Evolutionary conservation across 495 filamentous ascomycete genomes (phyloP).

Genomic region (Penicillium macrosclerotiorum): DNA sequence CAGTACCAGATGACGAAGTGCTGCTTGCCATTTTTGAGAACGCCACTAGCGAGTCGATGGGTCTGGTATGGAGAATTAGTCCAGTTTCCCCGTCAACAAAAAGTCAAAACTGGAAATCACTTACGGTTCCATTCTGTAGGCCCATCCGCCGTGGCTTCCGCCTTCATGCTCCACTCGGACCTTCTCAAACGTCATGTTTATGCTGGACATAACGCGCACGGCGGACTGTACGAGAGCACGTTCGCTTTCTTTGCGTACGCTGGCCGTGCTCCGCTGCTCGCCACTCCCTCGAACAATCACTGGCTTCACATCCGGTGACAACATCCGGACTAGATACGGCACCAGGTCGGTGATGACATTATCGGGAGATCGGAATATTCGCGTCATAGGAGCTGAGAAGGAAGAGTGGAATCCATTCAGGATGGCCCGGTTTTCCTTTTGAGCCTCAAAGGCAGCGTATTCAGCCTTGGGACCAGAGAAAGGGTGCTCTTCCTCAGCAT

Average conservation of each 20-base stretch:
- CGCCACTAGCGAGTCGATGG: constrained; percentile 63
- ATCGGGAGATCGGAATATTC: constrained; percentile 73
- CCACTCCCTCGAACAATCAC: constrained; percentile 79
- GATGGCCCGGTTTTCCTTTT: constrained; percentile 63
- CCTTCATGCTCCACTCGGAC: constrained; percentile 70
- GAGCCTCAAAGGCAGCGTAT: constrained; percentile 71
- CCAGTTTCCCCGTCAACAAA: constrained; percentile 24
- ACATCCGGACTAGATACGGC: constrained; percentile 75
- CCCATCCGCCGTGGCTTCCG: constrained; percentile 60
- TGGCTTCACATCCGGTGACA: constrained; percentile 87
- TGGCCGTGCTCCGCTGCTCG: constrained; percentile 66
- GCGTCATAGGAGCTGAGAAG: constrained; percentile 57
- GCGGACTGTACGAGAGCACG: constrained; percentile 74
- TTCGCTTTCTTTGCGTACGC: constrained; percentile 81
- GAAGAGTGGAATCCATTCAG: constrained; percentile 54
- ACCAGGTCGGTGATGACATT: constrained; percentile 76
- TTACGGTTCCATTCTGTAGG: constrained; percentile 94
- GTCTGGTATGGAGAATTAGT: constrained; percentile 36
- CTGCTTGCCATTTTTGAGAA: constrained; percentile 39
- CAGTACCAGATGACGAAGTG: constrained; percentile 37
- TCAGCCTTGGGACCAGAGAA: constrained; percentile 80
- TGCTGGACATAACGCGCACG: constrained; percentile 72
- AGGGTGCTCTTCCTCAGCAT: constrained; percentile 56
- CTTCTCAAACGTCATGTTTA: constrained; percentile 79
- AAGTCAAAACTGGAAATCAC: constrained; percentile 27